Conservation (phyloP, 495 filamentous ascomycete species). For the Penicillium longicatenatum region DNA sequence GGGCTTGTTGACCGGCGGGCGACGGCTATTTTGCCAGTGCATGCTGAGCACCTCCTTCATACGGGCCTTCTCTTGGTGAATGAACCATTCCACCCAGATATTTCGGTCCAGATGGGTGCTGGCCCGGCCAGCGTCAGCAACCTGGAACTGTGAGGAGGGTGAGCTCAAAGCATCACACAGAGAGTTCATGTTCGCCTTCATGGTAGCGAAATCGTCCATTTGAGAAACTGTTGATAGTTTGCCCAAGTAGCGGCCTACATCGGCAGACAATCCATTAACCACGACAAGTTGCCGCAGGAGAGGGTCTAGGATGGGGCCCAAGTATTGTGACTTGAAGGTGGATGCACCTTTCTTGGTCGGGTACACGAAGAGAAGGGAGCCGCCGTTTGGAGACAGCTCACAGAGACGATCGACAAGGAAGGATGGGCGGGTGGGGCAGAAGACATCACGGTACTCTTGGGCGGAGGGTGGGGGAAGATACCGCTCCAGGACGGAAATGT, state of each 20-base stretch:
- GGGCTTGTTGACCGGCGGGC: constrained; percentile 41
- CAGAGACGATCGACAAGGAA: constrained; percentile 67
- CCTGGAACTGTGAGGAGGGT: constrained; percentile 43
- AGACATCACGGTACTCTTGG: constrained; percentile 63
- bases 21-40: constrained; percentile 57
- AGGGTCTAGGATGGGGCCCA: constrained; percentile 69
- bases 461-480: constrained; percentile 67
- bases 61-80: constrained; percentile 68
- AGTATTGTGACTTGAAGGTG: constrained; percentile 65
- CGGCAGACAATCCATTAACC: constrained; percentile 61
- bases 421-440: constrained; percentile 55
- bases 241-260: constrained; percentile 59
- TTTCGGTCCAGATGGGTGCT: constrained; percentile 56
- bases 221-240: constrained; percentile 58
- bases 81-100: constrained; percentile 71
- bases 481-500: constrained; percentile 68
- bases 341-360: constrained; percentile 64
- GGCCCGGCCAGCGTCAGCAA: constrained; percentile 56
- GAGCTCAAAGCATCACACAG: constrained; percentile 50
- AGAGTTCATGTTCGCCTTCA: constrained; percentile 51
- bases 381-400: constrained; percentile 62
- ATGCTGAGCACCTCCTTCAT: constrained; percentile 61
- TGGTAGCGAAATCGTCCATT: constrained; percentile 60
- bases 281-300: constrained; percentile 66
- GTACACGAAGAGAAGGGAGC: constrained; percentile 68